phyloP scores from a whole-genome alignment of 1,284 basidiomycete genomes.

The Flammula alnicola region DNA sequence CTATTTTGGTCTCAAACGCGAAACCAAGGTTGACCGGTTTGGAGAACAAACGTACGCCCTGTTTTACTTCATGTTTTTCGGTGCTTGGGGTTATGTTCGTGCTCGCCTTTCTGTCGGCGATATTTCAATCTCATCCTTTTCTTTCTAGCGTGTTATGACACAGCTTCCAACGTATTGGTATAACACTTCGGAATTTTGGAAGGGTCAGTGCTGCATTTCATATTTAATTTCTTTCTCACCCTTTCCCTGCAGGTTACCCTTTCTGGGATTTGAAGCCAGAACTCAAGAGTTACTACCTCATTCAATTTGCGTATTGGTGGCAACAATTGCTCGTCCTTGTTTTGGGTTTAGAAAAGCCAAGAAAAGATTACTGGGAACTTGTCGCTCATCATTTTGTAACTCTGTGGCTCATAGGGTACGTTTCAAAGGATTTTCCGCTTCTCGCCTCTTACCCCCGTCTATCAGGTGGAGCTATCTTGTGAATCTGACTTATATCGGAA shows the following conservation, averaged over 20 bases:
- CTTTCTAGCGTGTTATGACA: conserved; percentile 70
- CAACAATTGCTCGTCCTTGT: conserved; percentile 92
- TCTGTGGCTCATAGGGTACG: conserved; percentile 89
- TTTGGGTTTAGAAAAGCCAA: conserved; percentile 88
- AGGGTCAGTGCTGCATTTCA: conserved; percentile 48
- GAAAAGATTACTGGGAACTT: conserved; percentile 90
- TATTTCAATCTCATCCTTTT: not conserved
- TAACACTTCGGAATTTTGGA: conserved; percentile 82
- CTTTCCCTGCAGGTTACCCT: conserved; percentile 69
- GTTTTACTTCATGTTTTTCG: conserved; percentile 78
- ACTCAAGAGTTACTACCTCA: conserved; percentile 92
- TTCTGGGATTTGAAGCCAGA: conserved; percentile 87
- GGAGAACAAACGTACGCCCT: conserved; percentile 91
- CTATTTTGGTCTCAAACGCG: conserved; percentile 69
- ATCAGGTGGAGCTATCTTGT: conserved; percentile 85
- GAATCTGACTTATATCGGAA: conserved; percentile 89
- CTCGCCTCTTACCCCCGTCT: not conserved
- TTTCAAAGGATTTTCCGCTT: conserved; percentile 12
- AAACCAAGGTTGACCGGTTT: conserved; percentile 79
- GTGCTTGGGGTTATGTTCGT: conserved; percentile 75
- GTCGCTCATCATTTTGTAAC: conserved; percentile 92
- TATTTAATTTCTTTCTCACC: conserved; percentile 3
- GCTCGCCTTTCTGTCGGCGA: conserved; percentile 1
- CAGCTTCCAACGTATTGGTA: conserved; percentile 92
- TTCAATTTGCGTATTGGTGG: conserved; percentile 90